Conservation (phyloP, 2,329 filamentous ascomycete genomes). For the Exophiala viscosa region DNA sequence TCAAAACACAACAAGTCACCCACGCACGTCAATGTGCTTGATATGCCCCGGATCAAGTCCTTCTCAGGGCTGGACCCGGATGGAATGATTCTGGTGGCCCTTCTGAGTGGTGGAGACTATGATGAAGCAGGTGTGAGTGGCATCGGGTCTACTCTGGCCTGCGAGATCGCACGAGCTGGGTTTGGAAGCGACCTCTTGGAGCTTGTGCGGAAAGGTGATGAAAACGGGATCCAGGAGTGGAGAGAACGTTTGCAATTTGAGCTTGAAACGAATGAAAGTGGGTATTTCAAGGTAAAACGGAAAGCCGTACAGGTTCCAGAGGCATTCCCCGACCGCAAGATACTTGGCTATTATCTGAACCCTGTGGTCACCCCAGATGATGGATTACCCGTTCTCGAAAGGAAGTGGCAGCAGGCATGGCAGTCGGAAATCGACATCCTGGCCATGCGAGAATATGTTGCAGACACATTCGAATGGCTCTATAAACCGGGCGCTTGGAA, state of each 20-base stretch:
- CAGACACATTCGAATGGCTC: conserved; percentile 82
- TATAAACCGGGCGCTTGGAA: conserved; percentile 75
- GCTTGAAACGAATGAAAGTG: conserved; percentile 76
- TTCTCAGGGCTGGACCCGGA: conserved; percentile 68
- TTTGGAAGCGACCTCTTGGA: conserved; percentile 60
- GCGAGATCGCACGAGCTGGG: conserved; percentile 82
- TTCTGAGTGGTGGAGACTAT: conserved; percentile 96
- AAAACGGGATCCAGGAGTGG: conserved; percentile 53
- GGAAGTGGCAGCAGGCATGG: conserved; percentile 52
- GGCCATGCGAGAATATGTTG: conserved; percentile 68
- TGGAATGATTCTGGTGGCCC: conserved; percentile 87
- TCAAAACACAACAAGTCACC: conserved; percentile 62
- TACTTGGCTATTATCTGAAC: conserved; percentile 82
- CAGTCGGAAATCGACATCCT: conserved; percentile 57
- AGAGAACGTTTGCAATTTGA: conserved; percentile 68
- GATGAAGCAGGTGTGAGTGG: conserved; percentile 80
- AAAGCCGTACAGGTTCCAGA: conserved; percentile 71
- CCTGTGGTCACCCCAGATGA: conserved; percentile 69
- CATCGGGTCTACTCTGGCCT: conserved; percentile 83
- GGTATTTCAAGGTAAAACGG: conserved; percentile 73
- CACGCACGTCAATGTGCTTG: conserved; percentile 83
- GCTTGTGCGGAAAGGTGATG: conserved; percentile 30
- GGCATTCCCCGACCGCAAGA: conserved; percentile 72
- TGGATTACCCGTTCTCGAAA: conserved; percentile 53
- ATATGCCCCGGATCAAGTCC: conserved; percentile 56